Conservation (phyloP, 208 protist species). For the Crithidia acanthocephali region DNA sequence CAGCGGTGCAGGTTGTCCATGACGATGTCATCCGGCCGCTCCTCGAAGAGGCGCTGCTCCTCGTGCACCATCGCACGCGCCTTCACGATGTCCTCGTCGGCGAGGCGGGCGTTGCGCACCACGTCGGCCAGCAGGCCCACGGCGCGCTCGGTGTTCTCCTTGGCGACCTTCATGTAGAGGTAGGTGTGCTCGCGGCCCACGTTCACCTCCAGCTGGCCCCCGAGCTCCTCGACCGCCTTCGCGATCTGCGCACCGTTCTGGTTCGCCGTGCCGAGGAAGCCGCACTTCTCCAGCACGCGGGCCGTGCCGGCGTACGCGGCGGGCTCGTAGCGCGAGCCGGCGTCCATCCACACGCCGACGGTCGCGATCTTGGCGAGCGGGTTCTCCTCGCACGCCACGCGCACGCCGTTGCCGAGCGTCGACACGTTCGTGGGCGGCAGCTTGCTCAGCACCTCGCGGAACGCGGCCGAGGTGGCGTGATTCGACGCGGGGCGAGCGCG, state of each 20-base stretch:
- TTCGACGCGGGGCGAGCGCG: conserved; percentile 77
- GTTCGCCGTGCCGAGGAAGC: conserved; percentile 96
- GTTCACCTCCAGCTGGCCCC: conserved; percentile 96
- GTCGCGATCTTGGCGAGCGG: conserved; percentile 92
- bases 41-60: conserved; percentile 95
- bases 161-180: conserved; percentile 95
- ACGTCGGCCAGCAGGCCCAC: conserved; percentile 98
- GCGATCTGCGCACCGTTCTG: conserved; percentile 90
- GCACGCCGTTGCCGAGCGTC: conserved; percentile 94
- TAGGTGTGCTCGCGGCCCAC: conserved; percentile 97
- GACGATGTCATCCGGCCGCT: conserved; percentile 93
- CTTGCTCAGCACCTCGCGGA: conserved; percentile 75
- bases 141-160: conserved; percentile 92
- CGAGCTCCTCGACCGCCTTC: conserved; percentile 96
- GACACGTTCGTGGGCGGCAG: conserved; percentile 92
- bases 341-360: conserved; percentile 97
- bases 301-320: conserved; percentile 96
- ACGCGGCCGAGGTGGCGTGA: conserved; percentile 65
- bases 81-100: conserved; percentile 84
- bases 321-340: conserved; percentile 96
- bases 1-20: conserved; percentile 97
- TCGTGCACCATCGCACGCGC: conserved; percentile 92
- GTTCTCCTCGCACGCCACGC: conserved; percentile 96
- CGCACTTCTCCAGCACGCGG: conserved; percentile 98
- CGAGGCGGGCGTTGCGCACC: conserved; percentile 94